These are phyloP conservation scores for Metschnikowia baotianmanensis DNA, from an alignment of 805 yeast species.

Conservation along the genomic window DNA sequence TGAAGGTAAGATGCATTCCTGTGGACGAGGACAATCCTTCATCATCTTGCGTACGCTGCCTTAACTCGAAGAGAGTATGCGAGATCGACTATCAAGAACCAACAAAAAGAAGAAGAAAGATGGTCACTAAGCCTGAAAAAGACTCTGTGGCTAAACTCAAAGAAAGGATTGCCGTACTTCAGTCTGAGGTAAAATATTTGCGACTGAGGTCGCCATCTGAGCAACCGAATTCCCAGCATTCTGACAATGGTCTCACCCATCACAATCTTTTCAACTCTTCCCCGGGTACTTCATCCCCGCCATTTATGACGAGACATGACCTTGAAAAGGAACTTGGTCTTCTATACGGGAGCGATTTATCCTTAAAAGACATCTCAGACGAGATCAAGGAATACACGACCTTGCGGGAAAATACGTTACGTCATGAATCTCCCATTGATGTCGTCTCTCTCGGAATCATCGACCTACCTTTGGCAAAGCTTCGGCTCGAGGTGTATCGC, in stretches of 20 bases:
- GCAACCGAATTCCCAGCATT: not conserved
- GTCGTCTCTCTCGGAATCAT: conserved; percentile 58
- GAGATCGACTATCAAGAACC: conserved; percentile 63
- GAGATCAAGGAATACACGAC: conserved; percentile 47
- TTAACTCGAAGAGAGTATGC: conserved; percentile 61
- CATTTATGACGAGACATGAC: conserved; percentile 32
- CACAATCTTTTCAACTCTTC: conserved; percentile 1
- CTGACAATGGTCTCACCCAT: not conserved
- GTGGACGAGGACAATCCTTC: conserved; percentile 53
- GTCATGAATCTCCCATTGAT: conserved; percentile 36
- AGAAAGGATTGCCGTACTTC: conserved; percentile 20
- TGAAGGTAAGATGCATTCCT: conserved; percentile 84
- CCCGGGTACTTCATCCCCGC: conserved; percentile 19
- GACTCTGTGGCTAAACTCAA: conserved; percentile 22
- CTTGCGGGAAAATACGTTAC: conserved; percentile 34
- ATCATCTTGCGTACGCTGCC: conserved; percentile 73
- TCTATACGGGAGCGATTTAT: conserved; percentile 31
- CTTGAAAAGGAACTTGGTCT: conserved; percentile 41
- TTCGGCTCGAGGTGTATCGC: conserved; percentile 51
- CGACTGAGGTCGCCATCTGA: conserved; percentile 9
- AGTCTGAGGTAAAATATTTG: conserved; percentile 16
- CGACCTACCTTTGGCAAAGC: conserved; percentile 55
- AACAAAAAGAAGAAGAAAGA: conserved; percentile 45
- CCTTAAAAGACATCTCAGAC: conserved; percentile 44
- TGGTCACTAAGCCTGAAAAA: conserved; percentile 16